These are phyloP conservation scores for Fusarium dimerum DNA, from an alignment of 2,329 filamentous ascomycete genomes.

Conservation along the genomic window DNA sequence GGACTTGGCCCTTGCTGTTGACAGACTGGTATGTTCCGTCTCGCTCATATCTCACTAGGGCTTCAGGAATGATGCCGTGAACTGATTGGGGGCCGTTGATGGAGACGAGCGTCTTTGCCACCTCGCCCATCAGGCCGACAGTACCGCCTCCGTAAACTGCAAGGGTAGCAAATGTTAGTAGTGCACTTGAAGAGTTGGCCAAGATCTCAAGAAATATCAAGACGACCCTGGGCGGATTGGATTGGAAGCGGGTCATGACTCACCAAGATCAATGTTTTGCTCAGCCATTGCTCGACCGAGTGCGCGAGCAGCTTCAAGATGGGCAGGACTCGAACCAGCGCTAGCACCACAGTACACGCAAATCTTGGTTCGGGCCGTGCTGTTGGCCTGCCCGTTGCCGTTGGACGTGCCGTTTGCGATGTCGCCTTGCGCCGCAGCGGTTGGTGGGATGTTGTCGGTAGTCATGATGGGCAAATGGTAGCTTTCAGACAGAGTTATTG, in stretches of 20 bases:
- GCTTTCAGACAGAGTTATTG: not conserved
- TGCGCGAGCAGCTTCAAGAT: slow-evolving; percentile 75
- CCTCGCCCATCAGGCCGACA: slow-evolving; percentile 91
- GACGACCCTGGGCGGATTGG: not conserved
- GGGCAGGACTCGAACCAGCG: slow-evolving; percentile 68
- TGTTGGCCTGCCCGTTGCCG: slow-evolving; percentile 28
- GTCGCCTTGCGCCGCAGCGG: slow-evolving; percentile 8
- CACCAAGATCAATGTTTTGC: slow-evolving; percentile 74
- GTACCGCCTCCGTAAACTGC: slow-evolving; percentile 93
- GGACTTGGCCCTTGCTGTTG: slow-evolving; percentile 50
- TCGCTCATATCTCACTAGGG: slow-evolving; percentile 78
- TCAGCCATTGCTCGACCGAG: slow-evolving; percentile 75
- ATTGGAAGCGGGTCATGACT: slow-evolving; percentile 21
- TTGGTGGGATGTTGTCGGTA: slow-evolving; percentile 25
- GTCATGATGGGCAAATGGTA: slow-evolving; percentile 28
- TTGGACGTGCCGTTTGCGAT: slow-evolving; percentile 28
- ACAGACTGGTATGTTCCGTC: slow-evolving; percentile 55
- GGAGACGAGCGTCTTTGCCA: slow-evolving; percentile 82
- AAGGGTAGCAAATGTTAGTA: slow-evolving; percentile 4
- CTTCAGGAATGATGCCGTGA: slow-evolving; percentile 90
- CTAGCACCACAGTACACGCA: slow-evolving; percentile 94
- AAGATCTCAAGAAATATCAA: not conserved
- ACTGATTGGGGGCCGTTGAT: slow-evolving; percentile 80
- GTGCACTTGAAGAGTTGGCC: not conserved
- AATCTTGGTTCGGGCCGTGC: slow-evolving; percentile 61